Percentiles rank a stretch among this genome's conserved stretches.
phyloP scores from a whole-genome alignment of 441 rosid species.

The Arabidopsis hybrid region DNA sequence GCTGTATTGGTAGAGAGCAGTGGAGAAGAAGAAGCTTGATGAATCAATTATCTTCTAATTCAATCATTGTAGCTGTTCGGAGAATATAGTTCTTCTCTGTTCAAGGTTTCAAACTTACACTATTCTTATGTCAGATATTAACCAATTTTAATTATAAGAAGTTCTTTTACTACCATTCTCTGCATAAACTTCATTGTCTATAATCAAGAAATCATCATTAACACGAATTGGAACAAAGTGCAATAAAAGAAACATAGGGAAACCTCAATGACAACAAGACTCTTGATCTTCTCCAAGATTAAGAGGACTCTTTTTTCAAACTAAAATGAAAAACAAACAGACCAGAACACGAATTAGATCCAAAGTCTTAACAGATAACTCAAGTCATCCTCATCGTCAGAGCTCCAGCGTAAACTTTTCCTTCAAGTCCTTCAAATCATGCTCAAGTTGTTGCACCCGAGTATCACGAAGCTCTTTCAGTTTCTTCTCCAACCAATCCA shows the following conservation, averaged over 20 bases:
- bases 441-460: background rate
- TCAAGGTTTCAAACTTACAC: background rate
- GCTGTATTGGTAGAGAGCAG: constrained; percentile 68
- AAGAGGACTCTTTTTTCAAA: background rate
- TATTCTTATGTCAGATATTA: background rate
- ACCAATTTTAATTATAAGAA: background rate
- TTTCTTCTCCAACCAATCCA: background rate
- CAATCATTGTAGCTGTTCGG: background rate
- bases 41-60: constrained; percentile 2
- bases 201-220: background rate
- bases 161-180: background rate
- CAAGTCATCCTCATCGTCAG: background rate
- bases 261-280: background rate
- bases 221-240: background rate
- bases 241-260: background rate
- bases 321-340: background rate
- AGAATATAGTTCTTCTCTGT: background rate
- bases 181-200: background rate
- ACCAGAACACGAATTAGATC: background rate
- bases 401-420: background rate
- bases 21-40: constrained; percentile 53
- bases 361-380: background rate
- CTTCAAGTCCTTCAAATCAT: background rate
- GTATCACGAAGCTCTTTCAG: background rate
- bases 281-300: background rate